A percentile compares a stretch with the other conserved stretches of the same genome.
These are phyloP conservation scores for Cucumis sativus DNA, from an alignment of 306 rosid genomes.

Conservation along the genomic window Cucumber_9930_V3 NC_026658.2:1664501-1665000, in stretches of 20 bases:
- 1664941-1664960: neutral
- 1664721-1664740: neutral
- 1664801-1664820: neutral
- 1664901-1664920: neutral
- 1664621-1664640: neutral
- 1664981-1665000: neutral
- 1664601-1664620: neutral
- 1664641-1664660: neutral
- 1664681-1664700: neutral
- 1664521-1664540: neutral
- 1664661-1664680: neutral
- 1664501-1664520: neutral
- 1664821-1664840: neutral
- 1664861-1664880: neutral
- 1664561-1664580: neutral
- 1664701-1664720: neutral
- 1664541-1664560: neutral
- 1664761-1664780: neutral
- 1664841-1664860: neutral
- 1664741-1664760: neutral
- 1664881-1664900: neutral
- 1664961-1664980: neutral
- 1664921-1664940: neutral
- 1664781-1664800: neutral
- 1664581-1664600: neutral